Evolutionary conservation across 768 basidiomycete genomes (phyloP).

Genomic region (Mycena maculata): DNA sequence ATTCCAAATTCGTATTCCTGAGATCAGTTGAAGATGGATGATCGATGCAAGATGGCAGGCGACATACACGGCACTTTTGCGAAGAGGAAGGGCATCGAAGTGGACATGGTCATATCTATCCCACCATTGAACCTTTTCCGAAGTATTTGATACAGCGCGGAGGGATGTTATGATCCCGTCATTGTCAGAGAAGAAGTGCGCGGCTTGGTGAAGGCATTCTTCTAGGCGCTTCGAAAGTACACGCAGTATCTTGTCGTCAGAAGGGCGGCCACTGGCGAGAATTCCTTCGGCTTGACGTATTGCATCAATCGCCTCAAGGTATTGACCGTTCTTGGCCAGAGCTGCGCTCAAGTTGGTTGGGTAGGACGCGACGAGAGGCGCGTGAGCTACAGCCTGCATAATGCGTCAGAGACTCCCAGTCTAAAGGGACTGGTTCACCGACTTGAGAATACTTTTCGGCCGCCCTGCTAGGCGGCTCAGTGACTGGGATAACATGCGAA

Average conservation of each 20-base stretch:
- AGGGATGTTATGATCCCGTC: not conserved
- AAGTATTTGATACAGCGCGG: not conserved
- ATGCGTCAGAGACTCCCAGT: no score
- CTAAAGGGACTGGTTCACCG: no score
- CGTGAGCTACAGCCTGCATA: not conserved
- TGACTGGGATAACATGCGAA: no score
- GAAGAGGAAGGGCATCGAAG: not conserved
- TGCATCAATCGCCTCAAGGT: slow-evolving; percentile 1
- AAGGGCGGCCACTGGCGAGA: not conserved
- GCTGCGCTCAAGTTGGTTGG: not conserved
- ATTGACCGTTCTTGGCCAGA: slow-evolving; percentile 38
- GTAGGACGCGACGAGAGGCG: not conserved
- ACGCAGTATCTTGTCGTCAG: not conserved
- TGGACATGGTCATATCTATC: not conserved
- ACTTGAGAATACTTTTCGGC: no score
- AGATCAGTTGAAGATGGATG: not conserved
- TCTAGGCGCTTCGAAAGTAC: not conserved
- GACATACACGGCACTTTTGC: slow-evolving; percentile 8
- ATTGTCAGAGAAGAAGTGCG: not conserved
- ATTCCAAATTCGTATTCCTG: not conserved
- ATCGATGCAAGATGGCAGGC: not conserved
- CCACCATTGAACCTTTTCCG: not conserved
- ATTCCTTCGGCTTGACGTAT: not conserved
- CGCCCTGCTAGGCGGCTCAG: no score
- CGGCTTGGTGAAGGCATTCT: slow-evolving; percentile 1